A percentile compares a stretch with the other conserved stretches of the same genome.
These are phyloP conservation scores for Hygrophorus pudorinus DNA, from an alignment of 768 basidiomycete genomes.

Conservation along the genomic window DNA sequence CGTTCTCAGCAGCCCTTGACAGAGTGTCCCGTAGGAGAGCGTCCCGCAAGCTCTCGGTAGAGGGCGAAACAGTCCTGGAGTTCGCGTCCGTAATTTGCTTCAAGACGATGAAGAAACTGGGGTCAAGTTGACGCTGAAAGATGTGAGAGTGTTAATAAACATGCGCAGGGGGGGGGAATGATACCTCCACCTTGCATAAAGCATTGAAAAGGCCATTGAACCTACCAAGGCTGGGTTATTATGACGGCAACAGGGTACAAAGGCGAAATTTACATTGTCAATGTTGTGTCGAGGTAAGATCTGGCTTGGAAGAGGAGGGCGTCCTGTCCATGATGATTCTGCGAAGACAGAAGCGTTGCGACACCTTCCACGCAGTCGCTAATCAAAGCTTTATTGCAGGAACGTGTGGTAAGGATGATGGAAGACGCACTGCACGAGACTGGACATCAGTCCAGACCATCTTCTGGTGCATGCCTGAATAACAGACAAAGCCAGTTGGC, in stretches of 20 bases:
- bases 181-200: slow-evolving; percentile 42
- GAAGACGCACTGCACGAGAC: slow-evolving; percentile 43
- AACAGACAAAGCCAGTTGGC: slow-evolving; percentile 53
- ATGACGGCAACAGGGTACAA: not conserved
- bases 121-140: slow-evolving; percentile 33
- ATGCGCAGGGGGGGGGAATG: not conserved
- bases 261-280: slow-evolving; percentile 32
- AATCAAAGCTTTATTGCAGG: not conserved
- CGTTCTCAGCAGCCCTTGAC: slow-evolving; percentile 36
- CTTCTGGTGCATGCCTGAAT: slow-evolving; percentile 54
- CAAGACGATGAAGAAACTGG: slow-evolving; percentile 44
- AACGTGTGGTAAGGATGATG: not conserved
- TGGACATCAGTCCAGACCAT: slow-evolving; percentile 43
- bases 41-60: slow-evolving; percentile 31
- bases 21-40: slow-evolving; percentile 49
- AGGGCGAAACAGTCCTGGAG: slow-evolving; percentile 19
- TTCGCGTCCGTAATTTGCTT: slow-evolving; percentile 33
- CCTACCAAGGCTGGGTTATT: slow-evolving; percentile 21
- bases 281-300: slow-evolving; percentile 40
- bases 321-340: slow-evolving; percentile 45
- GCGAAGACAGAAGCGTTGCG: slow-evolving; percentile 35
- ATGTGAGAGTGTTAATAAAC: slow-evolving; percentile 1
- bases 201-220: slow-evolving; percentile 44
- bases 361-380: slow-evolving; percentile 48
- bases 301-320: slow-evolving; percentile 47